Evolutionary conservation across 1,139 yeast species (phyloP).

Genomic region (Chernovozyma aurita): DNA sequence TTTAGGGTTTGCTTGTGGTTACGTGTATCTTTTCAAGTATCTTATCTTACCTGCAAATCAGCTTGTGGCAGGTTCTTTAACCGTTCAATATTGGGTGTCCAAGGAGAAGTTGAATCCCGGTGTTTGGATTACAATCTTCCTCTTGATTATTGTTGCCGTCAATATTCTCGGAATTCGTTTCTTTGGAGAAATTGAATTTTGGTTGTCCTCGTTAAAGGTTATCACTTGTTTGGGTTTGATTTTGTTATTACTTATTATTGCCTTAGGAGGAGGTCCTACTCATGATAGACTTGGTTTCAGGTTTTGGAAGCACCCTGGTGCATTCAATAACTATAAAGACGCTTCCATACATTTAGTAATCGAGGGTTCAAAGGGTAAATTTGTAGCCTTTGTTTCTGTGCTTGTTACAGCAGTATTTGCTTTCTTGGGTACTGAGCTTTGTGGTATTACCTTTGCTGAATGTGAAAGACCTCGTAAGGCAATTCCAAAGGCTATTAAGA

Average conservation of each 20-base stretch:
- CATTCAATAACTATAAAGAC: slow-evolving; percentile 47
- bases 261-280: slow-evolving; percentile 57
- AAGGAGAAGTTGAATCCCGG: slow-evolving; percentile 49
- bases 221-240: slow-evolving; percentile 54
- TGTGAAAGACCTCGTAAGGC: slow-evolving; percentile 70
- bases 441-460: slow-evolving; percentile 73
- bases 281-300: slow-evolving; percentile 63
- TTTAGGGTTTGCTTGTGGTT: slow-evolving; percentile 73
- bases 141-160: slow-evolving; percentile 36
- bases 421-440: slow-evolving; percentile 72
- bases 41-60: slow-evolving; percentile 64
- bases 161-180: slow-evolving; percentile 31
- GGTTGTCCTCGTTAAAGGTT: slow-evolving; percentile 59
- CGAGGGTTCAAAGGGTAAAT: slow-evolving; percentile 42
- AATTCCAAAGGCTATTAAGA: slow-evolving; percentile 72
- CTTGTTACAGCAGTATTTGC: slow-evolving; percentile 75
- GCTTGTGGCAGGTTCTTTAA: slow-evolving; percentile 54
- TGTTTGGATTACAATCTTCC: slow-evolving; percentile 54
- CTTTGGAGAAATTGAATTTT: slow-evolving; percentile 34
- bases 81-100: slow-evolving; percentile 58
- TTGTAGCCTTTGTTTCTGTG: slow-evolving; percentile 63
- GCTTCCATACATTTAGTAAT: slow-evolving; percentile 20
- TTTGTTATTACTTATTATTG: slow-evolving; percentile 42
- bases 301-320: slow-evolving; percentile 63
- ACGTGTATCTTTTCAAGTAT: slow-evolving; percentile 58